Evolutionary conservation across 225 moss, liverwort and hornwort species (phyloP).

Genomic region (Ulota crispa): DNA sequence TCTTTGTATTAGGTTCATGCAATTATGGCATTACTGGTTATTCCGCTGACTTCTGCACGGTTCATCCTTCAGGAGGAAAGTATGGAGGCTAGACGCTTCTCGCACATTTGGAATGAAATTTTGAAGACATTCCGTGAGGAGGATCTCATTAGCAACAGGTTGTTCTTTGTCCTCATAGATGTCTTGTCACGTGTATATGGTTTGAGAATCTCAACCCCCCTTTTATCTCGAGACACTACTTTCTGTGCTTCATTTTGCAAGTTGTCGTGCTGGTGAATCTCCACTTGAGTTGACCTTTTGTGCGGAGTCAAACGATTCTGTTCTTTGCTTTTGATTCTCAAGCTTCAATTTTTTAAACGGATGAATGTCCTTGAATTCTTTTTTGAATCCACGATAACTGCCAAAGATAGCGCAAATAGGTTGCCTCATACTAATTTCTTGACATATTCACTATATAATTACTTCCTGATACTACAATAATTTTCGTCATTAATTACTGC

Average conservation of each 20-base stretch:
- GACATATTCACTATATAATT: too few relatives aligned
- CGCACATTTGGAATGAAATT: slow-evolving; percentile 90
- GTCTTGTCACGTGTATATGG: background rate
- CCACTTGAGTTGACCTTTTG: slow-evolving; percentile 5
- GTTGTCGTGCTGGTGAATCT: background rate
- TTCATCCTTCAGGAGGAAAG: slow-evolving; percentile 54
- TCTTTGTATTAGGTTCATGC: slow-evolving; percentile 6
- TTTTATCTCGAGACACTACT: background rate
- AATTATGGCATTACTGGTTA: slow-evolving; percentile 4
- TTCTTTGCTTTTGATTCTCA: background rate
- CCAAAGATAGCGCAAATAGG: too few relatives aligned
- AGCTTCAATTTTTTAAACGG: background rate
- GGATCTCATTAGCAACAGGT: slow-evolving; percentile 88
- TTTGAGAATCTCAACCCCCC: background rate
- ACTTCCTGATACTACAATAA: too few relatives aligned
- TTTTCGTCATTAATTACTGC: too few relatives aligned
- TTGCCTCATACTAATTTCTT: too few relatives aligned
- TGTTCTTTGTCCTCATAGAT: slow-evolving; percentile 13
- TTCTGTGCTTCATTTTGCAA: background rate
- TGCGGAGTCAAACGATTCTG: background rate
- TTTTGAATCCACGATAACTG: slow-evolving; percentile 10
- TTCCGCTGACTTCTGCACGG: slow-evolving; percentile 17
- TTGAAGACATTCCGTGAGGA: slow-evolving; percentile 88
- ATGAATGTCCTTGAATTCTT: background rate
- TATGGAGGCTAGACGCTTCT: slow-evolving; percentile 73